phyloP scores from a whole-genome alignment of 805 yeast genomes.

The Ogataea philodendri region DNA sequence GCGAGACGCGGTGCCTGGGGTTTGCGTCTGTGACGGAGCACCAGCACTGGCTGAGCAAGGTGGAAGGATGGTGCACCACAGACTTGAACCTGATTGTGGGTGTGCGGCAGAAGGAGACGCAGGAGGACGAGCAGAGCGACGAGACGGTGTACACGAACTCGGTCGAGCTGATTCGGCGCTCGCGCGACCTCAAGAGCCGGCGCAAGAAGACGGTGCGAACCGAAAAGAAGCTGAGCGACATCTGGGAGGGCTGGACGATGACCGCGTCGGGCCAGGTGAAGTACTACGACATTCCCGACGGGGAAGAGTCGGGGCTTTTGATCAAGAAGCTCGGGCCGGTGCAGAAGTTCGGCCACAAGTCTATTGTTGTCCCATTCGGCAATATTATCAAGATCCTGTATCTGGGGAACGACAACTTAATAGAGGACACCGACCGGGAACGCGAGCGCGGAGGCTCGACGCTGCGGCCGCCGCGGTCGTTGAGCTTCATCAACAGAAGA shows the following conservation, averaged over 20 bases:
- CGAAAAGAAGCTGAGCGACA: slow-evolving; percentile 32
- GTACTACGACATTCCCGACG: slow-evolving; percentile 56
- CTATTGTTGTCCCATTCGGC: slow-evolving; percentile 74
- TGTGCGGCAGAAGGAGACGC: slow-evolving; percentile 43
- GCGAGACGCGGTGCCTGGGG: slow-evolving; percentile 88
- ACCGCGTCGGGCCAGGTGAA: slow-evolving; percentile 61
- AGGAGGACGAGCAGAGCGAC: slow-evolving; percentile 21
- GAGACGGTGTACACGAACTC: slow-evolving; percentile 17
- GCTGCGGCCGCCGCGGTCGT: slow-evolving; percentile 27
- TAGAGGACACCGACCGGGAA: slow-evolving; percentile 55
- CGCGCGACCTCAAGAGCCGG: slow-evolving; percentile 6
- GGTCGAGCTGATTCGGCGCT: slow-evolving; percentile 15
- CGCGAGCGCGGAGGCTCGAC: slow-evolving; percentile 37
- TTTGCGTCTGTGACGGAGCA: slow-evolving; percentile 72
- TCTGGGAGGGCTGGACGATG: slow-evolving; percentile 85
- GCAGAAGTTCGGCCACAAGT: slow-evolving; percentile 70
- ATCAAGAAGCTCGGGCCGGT: slow-evolving; percentile 60
- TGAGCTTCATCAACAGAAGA: slow-evolving; percentile 37
- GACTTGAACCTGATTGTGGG: slow-evolving; percentile 79
- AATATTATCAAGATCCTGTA: slow-evolving; percentile 69
- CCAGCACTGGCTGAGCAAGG: slow-evolving; percentile 60
- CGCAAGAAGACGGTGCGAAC: slow-evolving; percentile 7
- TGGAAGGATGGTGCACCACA: slow-evolving; percentile 78
- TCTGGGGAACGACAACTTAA: slow-evolving; percentile 71
- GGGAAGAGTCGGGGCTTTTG: slow-evolving; percentile 43